A percentile compares a stretch with the other conserved stretches of the same genome.
Evolutionary conservation across 768 basidiomycete genomes (phyloP).

Genomic region (Amanita thiersii): DNA sequence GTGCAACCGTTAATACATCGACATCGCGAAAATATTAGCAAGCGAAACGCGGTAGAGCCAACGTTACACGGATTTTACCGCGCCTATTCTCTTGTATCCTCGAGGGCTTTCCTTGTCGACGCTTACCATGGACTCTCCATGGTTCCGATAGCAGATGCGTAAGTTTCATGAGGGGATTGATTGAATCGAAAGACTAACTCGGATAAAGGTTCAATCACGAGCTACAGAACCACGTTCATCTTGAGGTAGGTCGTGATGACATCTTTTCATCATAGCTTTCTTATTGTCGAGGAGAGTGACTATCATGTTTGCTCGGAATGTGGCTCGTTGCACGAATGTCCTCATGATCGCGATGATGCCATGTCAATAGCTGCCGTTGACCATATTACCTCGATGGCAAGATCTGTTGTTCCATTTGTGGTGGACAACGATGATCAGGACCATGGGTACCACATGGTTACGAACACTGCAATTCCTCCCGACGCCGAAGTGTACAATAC

Average conservation of each 20-base stretch:
- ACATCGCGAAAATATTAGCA: slow-evolving; percentile 11
- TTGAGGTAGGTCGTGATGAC: slow-evolving; percentile 49
- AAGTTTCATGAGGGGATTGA: slow-evolving; percentile 20
- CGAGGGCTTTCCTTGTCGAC: slow-evolving; percentile 80
- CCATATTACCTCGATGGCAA: not conserved
- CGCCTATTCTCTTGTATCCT: slow-evolving; percentile 62
- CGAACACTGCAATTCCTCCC: slow-evolving; percentile 40
- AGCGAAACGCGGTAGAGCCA: slow-evolving; percentile 11
- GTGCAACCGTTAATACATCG: slow-evolving; percentile 23
- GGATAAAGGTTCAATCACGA: slow-evolving; percentile 62
- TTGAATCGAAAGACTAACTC: slow-evolving; percentile 8
- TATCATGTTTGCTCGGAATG: slow-evolving; percentile 67
- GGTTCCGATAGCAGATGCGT: slow-evolving; percentile 84
- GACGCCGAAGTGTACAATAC: slow-evolving; percentile 66
- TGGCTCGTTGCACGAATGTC: slow-evolving; percentile 59
- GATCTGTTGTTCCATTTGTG: not conserved
- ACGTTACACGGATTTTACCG: slow-evolving; percentile 36
- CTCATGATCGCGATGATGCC: slow-evolving; percentile 47
- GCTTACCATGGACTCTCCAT: slow-evolving; percentile 73
- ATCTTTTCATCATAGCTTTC: slow-evolving; percentile 1
- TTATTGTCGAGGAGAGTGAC: slow-evolving; percentile 43
- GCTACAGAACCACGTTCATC: slow-evolving; percentile 60
- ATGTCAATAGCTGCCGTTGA: slow-evolving; percentile 7
- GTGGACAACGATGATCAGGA: slow-evolving; percentile 17
- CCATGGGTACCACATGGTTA: slow-evolving; percentile 60